A percentile compares a stretch with the other conserved stretches of the same genome.
These are phyloP conservation scores for Venturia carpophila DNA, from an alignment of 2,329 filamentous ascomycete genomes.

Conservation along the genomic window DNA sequence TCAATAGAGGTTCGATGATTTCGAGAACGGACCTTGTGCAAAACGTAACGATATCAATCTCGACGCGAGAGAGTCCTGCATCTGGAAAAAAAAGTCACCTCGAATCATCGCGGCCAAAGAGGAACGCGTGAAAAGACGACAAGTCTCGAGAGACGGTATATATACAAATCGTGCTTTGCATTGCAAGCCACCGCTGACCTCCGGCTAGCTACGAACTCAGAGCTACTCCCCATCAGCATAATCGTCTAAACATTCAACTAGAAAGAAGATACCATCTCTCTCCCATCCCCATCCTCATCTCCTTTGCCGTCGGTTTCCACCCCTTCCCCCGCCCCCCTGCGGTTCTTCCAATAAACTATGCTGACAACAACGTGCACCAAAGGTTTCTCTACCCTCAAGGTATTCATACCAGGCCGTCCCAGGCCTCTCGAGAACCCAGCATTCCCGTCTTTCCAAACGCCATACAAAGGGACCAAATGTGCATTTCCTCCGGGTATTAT, in stretches of 20 bases:
- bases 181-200: neutral
- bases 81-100: too few species aligned
- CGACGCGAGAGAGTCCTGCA: too few species aligned
- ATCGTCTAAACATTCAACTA: slow-evolving; percentile 3
- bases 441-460: neutral
- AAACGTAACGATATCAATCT: too few species aligned
- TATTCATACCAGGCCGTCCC: neutral
- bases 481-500: slow-evolving; percentile 12
- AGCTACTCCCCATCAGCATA: neutral
- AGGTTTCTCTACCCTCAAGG: neutral
- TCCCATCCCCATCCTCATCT: neutral
- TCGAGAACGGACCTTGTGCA: too few species aligned
- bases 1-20: too few species aligned
- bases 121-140: too few species aligned
- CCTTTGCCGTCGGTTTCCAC: neutral
- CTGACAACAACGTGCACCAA: neutral
- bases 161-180: neutral
- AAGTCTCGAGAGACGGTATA: neutral
- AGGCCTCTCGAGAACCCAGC: neutral
- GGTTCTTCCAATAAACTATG: neutral
- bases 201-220: neutral
- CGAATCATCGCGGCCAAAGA: too few species aligned
- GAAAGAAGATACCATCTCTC: neutral
- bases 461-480: slow-evolving; percentile 8
- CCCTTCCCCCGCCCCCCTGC: neutral